Percentiles rank a stretch among this genome's conserved stretches.
phyloP scores from a whole-genome alignment of 768 basidiomycete genomes.

The Guyanaporus albipodus region DNA sequence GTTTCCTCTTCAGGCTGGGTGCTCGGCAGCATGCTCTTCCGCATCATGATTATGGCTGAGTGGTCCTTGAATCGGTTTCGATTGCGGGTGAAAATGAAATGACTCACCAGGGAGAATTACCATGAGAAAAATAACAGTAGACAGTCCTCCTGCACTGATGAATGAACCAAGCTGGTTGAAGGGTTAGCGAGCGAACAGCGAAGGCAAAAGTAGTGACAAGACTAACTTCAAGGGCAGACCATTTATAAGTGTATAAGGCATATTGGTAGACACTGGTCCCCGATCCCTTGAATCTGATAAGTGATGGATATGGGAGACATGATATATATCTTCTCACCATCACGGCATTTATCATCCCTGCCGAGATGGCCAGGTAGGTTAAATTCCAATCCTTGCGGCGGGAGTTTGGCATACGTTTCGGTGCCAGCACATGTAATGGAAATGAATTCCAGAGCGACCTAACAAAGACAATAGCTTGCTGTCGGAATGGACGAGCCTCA shows the following conservation, averaged over 20 bases:
- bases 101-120: neutral
- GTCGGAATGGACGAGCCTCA: too few species aligned
- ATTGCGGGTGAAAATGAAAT: neutral
- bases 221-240: constrained; percentile 1
- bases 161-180: constrained; percentile 1
- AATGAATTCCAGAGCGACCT: too few species aligned
- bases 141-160: constrained; percentile 1
- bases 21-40: neutral
- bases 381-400: too few species aligned
- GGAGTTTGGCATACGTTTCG: too few species aligned
- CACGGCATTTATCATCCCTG: too few species aligned
- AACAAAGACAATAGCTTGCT: too few species aligned
- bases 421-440: too few species aligned
- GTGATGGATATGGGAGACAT: too few species aligned
- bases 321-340: too few species aligned
- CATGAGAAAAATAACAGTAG: neutral
- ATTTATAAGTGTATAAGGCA: neutral
- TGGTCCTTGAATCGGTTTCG: neutral
- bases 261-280: constrained; percentile 3
- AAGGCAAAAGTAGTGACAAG: too few species aligned
- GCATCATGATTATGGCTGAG: neutral
- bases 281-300: neutral
- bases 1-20: neutral
- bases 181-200: neutral
- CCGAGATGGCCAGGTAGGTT: too few species aligned